Evolutionary conservation across 1,284 basidiomycete species (phyloP).

Genomic region (Moesziomyces sp.): DNA sequence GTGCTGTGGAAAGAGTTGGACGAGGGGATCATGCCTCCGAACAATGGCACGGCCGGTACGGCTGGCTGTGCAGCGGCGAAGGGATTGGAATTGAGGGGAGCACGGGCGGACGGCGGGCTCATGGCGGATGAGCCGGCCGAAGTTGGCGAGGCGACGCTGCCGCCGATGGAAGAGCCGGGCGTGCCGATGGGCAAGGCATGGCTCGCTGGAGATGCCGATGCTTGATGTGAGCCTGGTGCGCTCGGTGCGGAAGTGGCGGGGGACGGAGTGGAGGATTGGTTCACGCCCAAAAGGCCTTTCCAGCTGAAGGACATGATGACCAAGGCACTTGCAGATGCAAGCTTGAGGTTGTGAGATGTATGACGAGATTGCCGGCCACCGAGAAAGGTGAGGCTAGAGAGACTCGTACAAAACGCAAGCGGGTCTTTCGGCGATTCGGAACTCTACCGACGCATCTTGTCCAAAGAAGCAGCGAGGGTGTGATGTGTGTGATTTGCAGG

Average conservation of each 20-base stretch:
- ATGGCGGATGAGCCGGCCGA: constrained; percentile 18
- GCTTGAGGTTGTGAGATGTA: no score
- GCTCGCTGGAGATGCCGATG: constrained; percentile 11
- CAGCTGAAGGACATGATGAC: constrained; percentile 62
- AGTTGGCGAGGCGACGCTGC: constrained; percentile 10
- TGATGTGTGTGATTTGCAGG: no score
- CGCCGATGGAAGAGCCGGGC: constrained; percentile 3
- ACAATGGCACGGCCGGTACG: constrained; percentile 15
- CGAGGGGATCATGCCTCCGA: constrained; percentile 26
- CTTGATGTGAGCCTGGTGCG: constrained; percentile 11
- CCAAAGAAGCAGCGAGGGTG: no score
- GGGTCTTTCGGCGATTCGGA: no score
- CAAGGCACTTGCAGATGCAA: background rate
- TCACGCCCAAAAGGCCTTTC: constrained; percentile 61
- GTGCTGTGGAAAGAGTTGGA: constrained; percentile 35
- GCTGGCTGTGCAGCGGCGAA: constrained; percentile 14
- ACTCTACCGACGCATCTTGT: no score
- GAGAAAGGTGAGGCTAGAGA: no score
- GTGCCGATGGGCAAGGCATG: constrained; percentile 3
- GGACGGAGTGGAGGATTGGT: constrained; percentile 20
- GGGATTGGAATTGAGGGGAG: constrained; percentile 33
- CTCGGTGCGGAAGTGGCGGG: constrained; percentile 9
- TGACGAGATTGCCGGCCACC: no score
- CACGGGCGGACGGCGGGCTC: constrained; percentile 14
- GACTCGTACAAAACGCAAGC: no score